These are phyloP conservation scores for Candida labiduridarum DNA, from an alignment of 1,139 yeast species.

Conservation along the genomic window DNA sequence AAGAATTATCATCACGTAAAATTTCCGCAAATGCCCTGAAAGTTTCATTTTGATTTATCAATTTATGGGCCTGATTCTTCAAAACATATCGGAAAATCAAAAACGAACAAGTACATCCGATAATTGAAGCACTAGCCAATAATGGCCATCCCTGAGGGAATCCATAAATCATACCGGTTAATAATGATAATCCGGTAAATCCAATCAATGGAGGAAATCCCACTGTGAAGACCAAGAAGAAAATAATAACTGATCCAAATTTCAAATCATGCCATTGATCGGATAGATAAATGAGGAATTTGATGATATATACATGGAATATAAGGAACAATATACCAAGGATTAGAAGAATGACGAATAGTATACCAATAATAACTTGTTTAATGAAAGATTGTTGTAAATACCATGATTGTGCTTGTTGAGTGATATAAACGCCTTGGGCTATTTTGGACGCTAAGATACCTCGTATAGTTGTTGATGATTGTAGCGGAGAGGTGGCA, in stretches of 20 bases:
- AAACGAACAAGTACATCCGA: conserved; percentile 78
- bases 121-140: conserved; percentile 65
- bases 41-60: conserved; percentile 57
- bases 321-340: conserved; percentile 38
- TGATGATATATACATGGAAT: conserved; percentile 51
- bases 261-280: conserved; percentile 46
- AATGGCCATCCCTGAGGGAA: conserved; percentile 79
- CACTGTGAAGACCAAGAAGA: conserved; percentile 43
- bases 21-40: conserved; percentile 79
- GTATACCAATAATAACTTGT: conserved; percentile 16
- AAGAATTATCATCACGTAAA: conserved; percentile 62
- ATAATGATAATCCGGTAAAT: conserved; percentile 66
- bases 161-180: conserved; percentile 86
- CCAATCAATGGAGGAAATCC: conserved; percentile 91
- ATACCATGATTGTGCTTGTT: conserved; percentile 22
- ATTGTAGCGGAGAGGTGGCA: not conserved
- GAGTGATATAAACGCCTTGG: not conserved
- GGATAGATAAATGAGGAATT: conserved; percentile 46
- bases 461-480: conserved; percentile 3
- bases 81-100: conserved; percentile 65
- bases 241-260: conserved; percentile 58
- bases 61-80: conserved; percentile 51
- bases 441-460: conserved; percentile 4
- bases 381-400: conserved; percentile 20
- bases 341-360: conserved; percentile 19